Percentiles rank a stretch among this genome's conserved stretches.
These are phyloP conservation scores for Pestalotiopsis sp. DNA, from an alignment of 2,329 filamentous ascomycete genomes.

Conservation along the genomic window DNA sequence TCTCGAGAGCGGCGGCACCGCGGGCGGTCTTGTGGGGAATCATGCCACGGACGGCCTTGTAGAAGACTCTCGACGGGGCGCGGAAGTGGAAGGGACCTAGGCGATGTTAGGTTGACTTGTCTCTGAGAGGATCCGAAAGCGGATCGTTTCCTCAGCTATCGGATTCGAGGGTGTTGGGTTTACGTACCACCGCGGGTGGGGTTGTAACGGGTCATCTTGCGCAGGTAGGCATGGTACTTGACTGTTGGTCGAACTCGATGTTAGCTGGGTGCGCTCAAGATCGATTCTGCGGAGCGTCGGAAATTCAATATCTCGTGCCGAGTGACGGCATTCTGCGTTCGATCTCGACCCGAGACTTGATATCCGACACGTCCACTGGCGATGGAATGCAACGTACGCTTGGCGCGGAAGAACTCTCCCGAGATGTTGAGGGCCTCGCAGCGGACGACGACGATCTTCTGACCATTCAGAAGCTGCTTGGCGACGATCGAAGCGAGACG, in stretches of 20 bases:
- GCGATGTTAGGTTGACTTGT: slow-evolving; percentile 31
- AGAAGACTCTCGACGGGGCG: slow-evolving; percentile 98
- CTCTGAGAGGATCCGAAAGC: not conserved
- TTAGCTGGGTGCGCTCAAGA: slow-evolving; percentile 12
- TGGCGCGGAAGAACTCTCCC: slow-evolving; percentile 99
- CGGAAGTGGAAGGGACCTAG: slow-evolving; percentile 99
- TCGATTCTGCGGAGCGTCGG: not conserved
- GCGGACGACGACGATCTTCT: slow-evolving; percentile 99
- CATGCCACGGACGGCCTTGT: slow-evolving; percentile 99
- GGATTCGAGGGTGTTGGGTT: slow-evolving; percentile 13
- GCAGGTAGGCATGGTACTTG: slow-evolving; percentile 99
- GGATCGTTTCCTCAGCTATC: not conserved
- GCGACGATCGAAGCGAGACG: slow-evolving; percentile 97
- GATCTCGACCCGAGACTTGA: not conserved
- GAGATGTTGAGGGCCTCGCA: slow-evolving; percentile 99
- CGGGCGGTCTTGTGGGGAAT: slow-evolving; percentile 99
- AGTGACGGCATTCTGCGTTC: not conserved
- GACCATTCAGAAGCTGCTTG: slow-evolving; percentile 98
- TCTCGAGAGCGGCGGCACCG: slow-evolving; percentile 93
- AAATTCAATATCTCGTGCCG: not conserved
- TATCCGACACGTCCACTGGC: not conserved
- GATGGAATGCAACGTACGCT: slow-evolving; percentile 76
- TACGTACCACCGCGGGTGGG: slow-evolving; percentile 92
- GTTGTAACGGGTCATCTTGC: slow-evolving; percentile 99
- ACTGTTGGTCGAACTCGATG: slow-evolving; percentile 69